Evolutionary conservation across 2,329 filamentous ascomycete species (phyloP).

Genomic region (Rhynchosporium secalis): DNA sequence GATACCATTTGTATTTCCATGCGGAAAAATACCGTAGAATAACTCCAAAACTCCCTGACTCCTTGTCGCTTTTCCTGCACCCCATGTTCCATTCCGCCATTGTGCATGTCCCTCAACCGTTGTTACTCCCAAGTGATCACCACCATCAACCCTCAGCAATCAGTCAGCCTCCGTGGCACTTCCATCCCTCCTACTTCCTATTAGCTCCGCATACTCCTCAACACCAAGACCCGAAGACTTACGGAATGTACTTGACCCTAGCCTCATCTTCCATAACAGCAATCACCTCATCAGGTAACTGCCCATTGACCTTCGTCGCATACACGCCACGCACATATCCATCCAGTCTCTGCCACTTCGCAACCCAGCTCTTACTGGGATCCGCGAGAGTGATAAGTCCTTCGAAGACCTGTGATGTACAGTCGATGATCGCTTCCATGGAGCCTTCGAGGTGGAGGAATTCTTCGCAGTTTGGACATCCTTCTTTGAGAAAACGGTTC

Average conservation of each 20-base stretch:
- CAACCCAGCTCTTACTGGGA: conserved; percentile 86
- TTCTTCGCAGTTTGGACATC: conserved; percentile 95
- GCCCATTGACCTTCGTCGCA: conserved; percentile 89
- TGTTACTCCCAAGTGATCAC: not conserved
- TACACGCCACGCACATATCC: conserved; percentile 87
- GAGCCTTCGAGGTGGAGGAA: conserved; percentile 82
- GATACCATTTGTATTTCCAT: conserved; percentile 35
- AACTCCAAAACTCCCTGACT: conserved; percentile 29
- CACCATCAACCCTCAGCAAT: not conserved
- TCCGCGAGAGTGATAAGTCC: conserved; percentile 84
- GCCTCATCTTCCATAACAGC: conserved; percentile 62
- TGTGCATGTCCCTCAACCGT: conserved; percentile 1
- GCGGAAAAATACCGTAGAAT: conserved; percentile 24
- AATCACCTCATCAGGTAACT: conserved; percentile 66
- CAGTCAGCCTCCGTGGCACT: conserved; percentile 46
- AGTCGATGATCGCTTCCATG: conserved; percentile 81
- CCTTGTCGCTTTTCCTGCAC: conserved; percentile 25
- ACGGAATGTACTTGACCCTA: conserved; percentile 66
- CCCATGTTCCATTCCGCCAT: conserved; percentile 17
- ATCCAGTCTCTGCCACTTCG: conserved; percentile 93
- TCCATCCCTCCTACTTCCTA: conserved; percentile 51
- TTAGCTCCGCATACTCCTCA: conserved; percentile 24
- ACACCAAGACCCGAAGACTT: conserved; percentile 40
- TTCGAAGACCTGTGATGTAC: conserved; percentile 95
- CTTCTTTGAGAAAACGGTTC: conserved; percentile 80